phyloP scores from a whole-genome alignment of 2,329 filamentous ascomycete genomes.

The Phaeophleospora eucalypticola region DNA sequence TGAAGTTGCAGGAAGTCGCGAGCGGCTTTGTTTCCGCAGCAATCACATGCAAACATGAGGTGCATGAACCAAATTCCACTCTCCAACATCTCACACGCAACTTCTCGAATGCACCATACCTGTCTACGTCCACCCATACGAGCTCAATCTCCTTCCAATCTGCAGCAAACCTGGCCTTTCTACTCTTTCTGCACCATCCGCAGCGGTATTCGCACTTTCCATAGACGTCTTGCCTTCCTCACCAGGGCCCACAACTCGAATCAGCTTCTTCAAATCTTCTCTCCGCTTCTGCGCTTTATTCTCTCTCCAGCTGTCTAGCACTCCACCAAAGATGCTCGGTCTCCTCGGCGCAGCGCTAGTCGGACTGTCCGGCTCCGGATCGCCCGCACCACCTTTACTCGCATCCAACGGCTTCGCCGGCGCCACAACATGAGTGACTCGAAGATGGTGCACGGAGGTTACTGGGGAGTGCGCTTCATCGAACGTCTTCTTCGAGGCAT shows the following conservation, averaged over 20 bases:
- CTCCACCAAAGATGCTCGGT: conserved; percentile 11
- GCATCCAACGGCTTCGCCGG: conserved; percentile 23
- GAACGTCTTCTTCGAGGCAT: conserved; percentile 20
- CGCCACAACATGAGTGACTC: conserved; percentile 12
- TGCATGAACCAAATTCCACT: neutral
- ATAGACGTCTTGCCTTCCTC: too few species aligned
- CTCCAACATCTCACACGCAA: neutral
- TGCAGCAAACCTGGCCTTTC: neutral
- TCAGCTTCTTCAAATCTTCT: conserved; percentile 32
- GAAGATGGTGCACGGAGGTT: neutral
- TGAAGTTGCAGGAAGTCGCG: neutral
- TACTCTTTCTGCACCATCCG: conserved; percentile 5
- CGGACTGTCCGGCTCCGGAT: conserved; percentile 9
- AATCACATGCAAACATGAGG: neutral
- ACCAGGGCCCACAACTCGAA: conserved; percentile 25
- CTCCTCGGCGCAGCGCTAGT: neutral
- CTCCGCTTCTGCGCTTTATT: conserved; percentile 28
- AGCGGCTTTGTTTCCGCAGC: neutral
- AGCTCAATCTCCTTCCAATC: conserved; percentile 9
- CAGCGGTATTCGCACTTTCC: too few species aligned
- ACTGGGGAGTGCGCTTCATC: conserved; percentile 18
- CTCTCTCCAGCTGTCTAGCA: conserved; percentile 24
- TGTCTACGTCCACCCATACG: conserved; percentile 11
- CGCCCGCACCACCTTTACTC: conserved; percentile 4
- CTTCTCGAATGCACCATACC: too few species aligned